These are phyloP conservation scores for Phalaenopsis hybrid DNA, from an alignment of 116 monocot genomes.

Conservation along the genomic window DNA sequence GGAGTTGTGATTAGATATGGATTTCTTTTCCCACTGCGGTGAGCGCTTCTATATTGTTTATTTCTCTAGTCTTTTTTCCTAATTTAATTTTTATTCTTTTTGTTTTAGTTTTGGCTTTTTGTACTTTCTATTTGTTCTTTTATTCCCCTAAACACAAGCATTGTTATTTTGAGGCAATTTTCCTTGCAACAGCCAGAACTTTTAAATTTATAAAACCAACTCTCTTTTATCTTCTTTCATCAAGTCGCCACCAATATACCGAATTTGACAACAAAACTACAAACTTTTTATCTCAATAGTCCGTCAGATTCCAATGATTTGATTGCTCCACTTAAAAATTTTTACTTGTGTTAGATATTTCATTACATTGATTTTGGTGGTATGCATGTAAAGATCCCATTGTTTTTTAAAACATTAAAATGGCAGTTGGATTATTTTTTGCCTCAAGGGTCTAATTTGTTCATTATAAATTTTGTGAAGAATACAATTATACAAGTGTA, in stretches of 20 bases:
- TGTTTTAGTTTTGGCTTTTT: background rate
- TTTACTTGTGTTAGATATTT: too few species aligned
- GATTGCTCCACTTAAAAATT: too few species aligned
- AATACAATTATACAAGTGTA: background rate
- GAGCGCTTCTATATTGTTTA: conserved; percentile 5
- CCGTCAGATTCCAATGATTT: too few species aligned
- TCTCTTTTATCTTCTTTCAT: too few species aligned
- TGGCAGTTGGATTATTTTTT: background rate
- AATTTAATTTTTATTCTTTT: background rate
- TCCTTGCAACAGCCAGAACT: background rate
- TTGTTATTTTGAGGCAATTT: background rate
- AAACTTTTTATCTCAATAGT: too few species aligned
- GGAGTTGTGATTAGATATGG: conserved; percentile 86
- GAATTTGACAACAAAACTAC: too few species aligned
- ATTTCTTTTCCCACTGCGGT: conserved; percentile 84
- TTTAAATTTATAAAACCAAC: background rate
- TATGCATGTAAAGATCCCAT: too few species aligned
- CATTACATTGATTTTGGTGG: too few species aligned
- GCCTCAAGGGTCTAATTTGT: background rate
- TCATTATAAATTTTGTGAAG: background rate
- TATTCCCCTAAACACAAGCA: background rate
- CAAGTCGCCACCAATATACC: too few species aligned
- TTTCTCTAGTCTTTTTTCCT: background rate
- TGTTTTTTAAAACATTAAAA: too few species aligned
- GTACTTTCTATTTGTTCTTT: background rate